Percentiles rank a stretch among this genome's conserved stretches.
Conservation (phyloP, 345 rosid genomes). For the Erysimum cheiranthoides region DNA sequence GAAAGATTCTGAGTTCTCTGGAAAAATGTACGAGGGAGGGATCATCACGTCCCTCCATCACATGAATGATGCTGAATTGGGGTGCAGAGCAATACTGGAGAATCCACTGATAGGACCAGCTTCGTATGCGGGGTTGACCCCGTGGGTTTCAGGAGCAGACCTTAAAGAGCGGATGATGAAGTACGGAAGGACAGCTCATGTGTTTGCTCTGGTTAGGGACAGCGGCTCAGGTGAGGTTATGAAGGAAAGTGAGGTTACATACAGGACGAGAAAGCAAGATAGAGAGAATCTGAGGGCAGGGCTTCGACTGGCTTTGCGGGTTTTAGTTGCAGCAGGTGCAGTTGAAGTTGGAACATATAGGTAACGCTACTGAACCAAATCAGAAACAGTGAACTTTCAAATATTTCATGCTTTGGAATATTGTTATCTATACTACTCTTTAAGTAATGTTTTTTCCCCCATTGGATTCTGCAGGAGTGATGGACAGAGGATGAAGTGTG, state of each 20-base stretch:
- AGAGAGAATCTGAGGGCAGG: constrained; percentile 54
- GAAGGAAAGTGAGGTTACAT: constrained; percentile 54
- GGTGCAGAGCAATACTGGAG: constrained; percentile 59
- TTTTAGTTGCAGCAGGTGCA: constrained; percentile 74
- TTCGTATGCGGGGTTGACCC: constrained; percentile 49
- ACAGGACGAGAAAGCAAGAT: constrained; percentile 48
- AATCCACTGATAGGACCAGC: constrained; percentile 63
- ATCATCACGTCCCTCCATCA: constrained; percentile 61
- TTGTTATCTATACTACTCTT: background rate
- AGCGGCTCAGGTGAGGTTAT: constrained; percentile 54
- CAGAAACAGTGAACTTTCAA: background rate
- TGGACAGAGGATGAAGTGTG: constrained; percentile 61
- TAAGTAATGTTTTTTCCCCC: background rate
- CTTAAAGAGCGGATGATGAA: constrained; percentile 58
- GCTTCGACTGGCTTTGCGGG: constrained; percentile 55
- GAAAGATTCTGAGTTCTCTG: constrained; percentile 42
- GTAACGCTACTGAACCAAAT: constrained; percentile 39
- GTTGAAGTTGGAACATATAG: constrained; percentile 67
- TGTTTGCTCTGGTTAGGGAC: constrained; percentile 57
- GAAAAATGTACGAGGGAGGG: constrained; percentile 65
- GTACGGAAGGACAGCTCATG: constrained; percentile 62
- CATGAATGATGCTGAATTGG: constrained; percentile 34
- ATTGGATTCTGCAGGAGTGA: constrained; percentile 49
- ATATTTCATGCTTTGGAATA: too few species aligned
- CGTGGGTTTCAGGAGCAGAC: constrained; percentile 71